Conservation (phyloP, 805 yeast species). For the Pichia nakasei region DNA sequence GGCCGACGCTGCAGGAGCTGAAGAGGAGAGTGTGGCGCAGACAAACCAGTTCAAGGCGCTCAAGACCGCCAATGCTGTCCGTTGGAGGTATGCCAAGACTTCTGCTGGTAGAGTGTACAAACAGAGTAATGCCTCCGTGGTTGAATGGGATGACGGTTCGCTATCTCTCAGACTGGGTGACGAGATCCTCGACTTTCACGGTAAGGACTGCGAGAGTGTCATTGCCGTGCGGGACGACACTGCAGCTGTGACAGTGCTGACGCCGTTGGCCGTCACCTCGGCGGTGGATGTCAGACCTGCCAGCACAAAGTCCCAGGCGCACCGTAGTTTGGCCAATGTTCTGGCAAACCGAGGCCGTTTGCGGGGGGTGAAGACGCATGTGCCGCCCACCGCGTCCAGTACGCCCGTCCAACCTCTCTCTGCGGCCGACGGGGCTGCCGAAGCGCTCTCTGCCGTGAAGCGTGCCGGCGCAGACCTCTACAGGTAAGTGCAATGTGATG, state of each 20-base stretch:
- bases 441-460: no score
- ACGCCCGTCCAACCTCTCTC: background rate
- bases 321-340: constrained; percentile 58
- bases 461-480: no score
- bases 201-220: constrained; percentile 58
- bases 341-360: constrained; percentile 22
- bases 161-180: constrained; percentile 77
- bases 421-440: no score
- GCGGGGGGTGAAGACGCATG: background rate
- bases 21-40: background rate
- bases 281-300: constrained; percentile 77
- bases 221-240: constrained; percentile 58
- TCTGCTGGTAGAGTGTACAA: constrained; percentile 64
- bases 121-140: constrained; percentile 82
- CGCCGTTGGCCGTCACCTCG: no score
- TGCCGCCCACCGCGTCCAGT: background rate
- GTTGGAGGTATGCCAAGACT: constrained; percentile 88
- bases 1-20: background rate
- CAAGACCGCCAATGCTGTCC: constrained; percentile 52
- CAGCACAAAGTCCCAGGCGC: constrained; percentile 80
- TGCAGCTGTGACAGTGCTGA: constrained; percentile 58
- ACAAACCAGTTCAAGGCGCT: constrained; percentile 24
- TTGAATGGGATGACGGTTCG: constrained; percentile 93
- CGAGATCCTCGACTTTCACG: constrained; percentile 74
- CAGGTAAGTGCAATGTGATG: no score